Base-by-base conservation (phyloP, 2,329 filamentous ascomycete genomes). In the Pyrenophora seminiperda region DNA sequence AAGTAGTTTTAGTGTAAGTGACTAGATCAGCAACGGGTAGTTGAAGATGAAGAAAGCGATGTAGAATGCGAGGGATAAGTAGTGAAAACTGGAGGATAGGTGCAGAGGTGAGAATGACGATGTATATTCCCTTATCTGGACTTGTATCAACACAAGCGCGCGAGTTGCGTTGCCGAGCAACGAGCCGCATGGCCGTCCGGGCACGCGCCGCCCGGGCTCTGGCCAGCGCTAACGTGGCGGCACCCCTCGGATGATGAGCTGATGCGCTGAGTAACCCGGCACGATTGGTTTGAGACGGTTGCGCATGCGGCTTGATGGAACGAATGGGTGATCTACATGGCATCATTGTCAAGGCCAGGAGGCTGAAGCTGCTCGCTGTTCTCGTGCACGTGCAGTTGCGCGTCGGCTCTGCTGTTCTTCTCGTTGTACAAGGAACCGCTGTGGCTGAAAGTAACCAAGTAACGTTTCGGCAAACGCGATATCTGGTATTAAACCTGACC, bases 31-130 rank as follows among this genome's bases (percentile, higher is more conserved):
- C 37, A 42, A 38, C 50, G n/a, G 44, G 51, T 49, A 50, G 59
- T 58, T 52, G 53, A 53, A 53, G 58, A 57, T 56, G 53, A 53
- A 54, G 49, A 52, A 47, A 63, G 58, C 50, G 54, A 52, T 53
- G 53, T 58, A 27, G 57, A 55, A 57, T 58, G 58, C 43, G 58
- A 59, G 54, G 54, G 61, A 50, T 55, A 53, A 52, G 52, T 58
- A 44, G 59, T 53, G 48, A 62, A 54, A 62, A 53, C 55, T 58
- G 50, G 55, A 58, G 58, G 46, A 54, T 42, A 42, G 54, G 58
- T 59, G 62, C 53, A 52, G 50, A 59, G 56, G 52, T 59, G 58
- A 56, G 61, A 59, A 66, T 66, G 62, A 62, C 62, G 61, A 57
- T 62, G 58, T 46, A 53, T 54, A 61, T 48, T 59, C 34, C 57